Evolutionary conservation across 345 rosid species (phyloP).

Genomic region (Abelmoschus esculentus): DNA sequence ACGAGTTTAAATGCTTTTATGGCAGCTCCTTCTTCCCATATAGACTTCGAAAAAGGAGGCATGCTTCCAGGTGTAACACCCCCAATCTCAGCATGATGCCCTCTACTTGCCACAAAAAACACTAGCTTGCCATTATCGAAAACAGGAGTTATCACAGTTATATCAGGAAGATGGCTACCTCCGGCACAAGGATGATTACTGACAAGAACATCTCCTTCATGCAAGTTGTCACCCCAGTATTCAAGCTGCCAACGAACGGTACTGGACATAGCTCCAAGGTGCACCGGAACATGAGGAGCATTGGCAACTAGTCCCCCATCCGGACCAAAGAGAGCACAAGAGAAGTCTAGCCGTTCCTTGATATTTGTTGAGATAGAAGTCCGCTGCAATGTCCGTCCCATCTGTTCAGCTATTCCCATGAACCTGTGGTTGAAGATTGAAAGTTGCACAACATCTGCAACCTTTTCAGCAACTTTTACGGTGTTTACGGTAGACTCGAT

Average conservation of each 20-base stretch:
- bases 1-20: conserved; percentile 93
- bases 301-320: conserved; percentile 94
- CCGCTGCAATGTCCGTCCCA: conserved; percentile 95
- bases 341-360: conserved; percentile 89
- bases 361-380: conserved; percentile 97
- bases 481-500: conserved; percentile 36
- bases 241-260: conserved; percentile 86
- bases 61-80: conserved; percentile 98
- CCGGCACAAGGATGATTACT: conserved; percentile 93
- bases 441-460: conserved; percentile 95
- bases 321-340: conserved; percentile 92
- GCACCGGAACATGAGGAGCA: conserved; percentile 98
- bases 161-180: conserved; percentile 97
- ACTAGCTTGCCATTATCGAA: conserved; percentile 65
- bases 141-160: conserved; percentile 92
- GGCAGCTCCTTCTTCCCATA: conserved; percentile 91
- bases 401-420: conserved; percentile 99
- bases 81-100: conserved; percentile 99
- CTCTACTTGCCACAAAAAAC: conserved; percentile 97
- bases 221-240: conserved; percentile 67
- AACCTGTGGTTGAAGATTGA: conserved; percentile 93
- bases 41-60: conserved; percentile 95
- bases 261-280: conserved; percentile 96
- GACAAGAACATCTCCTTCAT: conserved; percentile 89
- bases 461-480: conserved; percentile 45